Evolutionary conservation across 768 basidiomycete species (phyloP), one percentile per base, ranked within the genome.

Genomic region (Leccinum longicurvipes): DNA sequence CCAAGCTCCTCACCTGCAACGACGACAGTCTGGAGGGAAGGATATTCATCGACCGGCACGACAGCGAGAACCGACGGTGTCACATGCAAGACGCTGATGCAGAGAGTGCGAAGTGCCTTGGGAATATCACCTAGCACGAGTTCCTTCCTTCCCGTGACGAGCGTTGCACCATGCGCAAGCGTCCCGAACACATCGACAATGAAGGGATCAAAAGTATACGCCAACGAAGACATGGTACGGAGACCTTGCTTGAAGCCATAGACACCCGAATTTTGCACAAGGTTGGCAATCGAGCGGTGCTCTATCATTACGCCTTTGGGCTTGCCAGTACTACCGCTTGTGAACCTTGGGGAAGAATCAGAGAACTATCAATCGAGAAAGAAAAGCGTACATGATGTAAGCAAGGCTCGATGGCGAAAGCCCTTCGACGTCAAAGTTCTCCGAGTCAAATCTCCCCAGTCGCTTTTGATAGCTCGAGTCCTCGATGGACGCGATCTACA

Each of bases 51-150:
- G 5, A 61, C 50, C 2, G 67, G 66, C 10, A 73, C 61, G n/a
- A 71, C 59, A 9, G 63, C 60, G 7, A 68, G 64, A 23, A 72
- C 64, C 28, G 66, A 71, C 8, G 71, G 71, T 4, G 71, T 72
- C 19, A 71, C 64, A 23, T 65, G 64, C 47, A 73, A 58, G 47
- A 67, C 61, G 14, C 46, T 55, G 44, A 70, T 59, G 25, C 53
- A 60, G 39, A 73, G 71, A 10, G 59, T 59, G 27, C 64, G 62
- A 27, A 72, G 57, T 31, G 65, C 67, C 46, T 61, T 63, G 9
- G 66, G 23, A 17, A 72, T 65, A 28, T 72, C 67, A 21, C 67
- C 65, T 7, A 72, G 72, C 17, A 72, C 63, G 2, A 67, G 58
- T 39, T 66, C 68, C 61, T 65, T 64, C 52, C 31, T 58, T 23